A percentile compares a stretch with the other conserved stretches of the same genome.
phyloP scores from a whole-genome alignment of 2,329 filamentous ascomycete species.

The Tolypocladium endophyticum region DNA sequence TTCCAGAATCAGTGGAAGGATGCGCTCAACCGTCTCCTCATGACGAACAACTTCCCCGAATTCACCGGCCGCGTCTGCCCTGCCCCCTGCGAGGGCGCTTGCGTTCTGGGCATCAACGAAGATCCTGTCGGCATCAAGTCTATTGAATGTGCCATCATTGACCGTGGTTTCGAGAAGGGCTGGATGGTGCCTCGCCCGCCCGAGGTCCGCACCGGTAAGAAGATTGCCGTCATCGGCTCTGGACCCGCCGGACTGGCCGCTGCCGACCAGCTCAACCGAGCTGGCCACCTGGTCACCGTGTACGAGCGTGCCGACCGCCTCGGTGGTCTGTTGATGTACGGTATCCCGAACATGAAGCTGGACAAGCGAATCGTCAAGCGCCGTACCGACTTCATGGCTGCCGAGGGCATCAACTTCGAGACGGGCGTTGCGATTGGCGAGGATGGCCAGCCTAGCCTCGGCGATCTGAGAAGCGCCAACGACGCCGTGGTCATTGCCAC shows the following conservation, averaged over 20 bases:
- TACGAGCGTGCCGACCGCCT: constrained; percentile 88
- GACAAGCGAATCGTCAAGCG: constrained; percentile 97
- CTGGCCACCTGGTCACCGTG: constrained; percentile 78
- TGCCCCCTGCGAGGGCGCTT: constrained; percentile 91
- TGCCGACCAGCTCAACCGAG: constrained; percentile 90
- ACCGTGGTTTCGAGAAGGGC: constrained; percentile 93
- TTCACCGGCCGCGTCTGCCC: constrained; percentile 96
- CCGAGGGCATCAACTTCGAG: constrained; percentile 77
- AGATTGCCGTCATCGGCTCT: constrained; percentile 78
- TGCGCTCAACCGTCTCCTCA: constrained; percentile 79
- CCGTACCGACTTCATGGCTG: constrained; percentile 87
- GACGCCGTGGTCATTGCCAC: constrained; percentile 87
- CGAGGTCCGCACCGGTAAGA: constrained; percentile 75
- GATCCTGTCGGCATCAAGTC: constrained; percentile 97
- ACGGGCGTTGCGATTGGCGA: constrained; percentile 71
- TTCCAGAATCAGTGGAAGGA: constrained; percentile 75
- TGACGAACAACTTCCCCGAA: constrained; percentile 98
- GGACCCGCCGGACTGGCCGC: constrained; percentile 83
- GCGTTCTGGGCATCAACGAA: constrained; percentile 92
- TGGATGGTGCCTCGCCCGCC: constrained; percentile 89
- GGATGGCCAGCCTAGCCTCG: constrained; percentile 49
- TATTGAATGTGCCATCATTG: constrained; percentile 95
- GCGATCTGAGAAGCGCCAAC: constrained; percentile 61
- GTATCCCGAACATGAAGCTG: constrained; percentile 99
- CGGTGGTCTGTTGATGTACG: constrained; percentile 93